Conservation (phyloP, 2,329 filamentous ascomycete species). For the Penicillium expansum region DNA sequence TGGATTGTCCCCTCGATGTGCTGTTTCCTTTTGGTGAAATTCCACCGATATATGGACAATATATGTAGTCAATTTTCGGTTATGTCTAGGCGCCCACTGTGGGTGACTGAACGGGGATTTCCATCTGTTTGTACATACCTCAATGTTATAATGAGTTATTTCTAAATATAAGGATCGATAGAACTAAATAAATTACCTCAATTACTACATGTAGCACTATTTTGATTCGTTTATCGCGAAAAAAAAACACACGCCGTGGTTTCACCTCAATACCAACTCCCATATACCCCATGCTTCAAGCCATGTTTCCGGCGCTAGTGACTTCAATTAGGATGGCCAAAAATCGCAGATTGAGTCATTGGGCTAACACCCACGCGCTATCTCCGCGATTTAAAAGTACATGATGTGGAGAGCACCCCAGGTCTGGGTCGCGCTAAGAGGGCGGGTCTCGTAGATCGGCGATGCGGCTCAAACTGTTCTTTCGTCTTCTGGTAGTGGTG, state of each 20-base stretch:
- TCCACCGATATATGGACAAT: not conserved
- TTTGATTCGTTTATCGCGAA: not conserved
- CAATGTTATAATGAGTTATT: not conserved
- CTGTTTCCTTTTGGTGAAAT: slow-evolving; percentile 14
- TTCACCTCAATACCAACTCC: no score
- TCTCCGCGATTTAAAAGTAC: not conserved
- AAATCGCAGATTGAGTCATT: not conserved
- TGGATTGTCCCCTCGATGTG: slow-evolving; percentile 12
- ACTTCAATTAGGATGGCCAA: not conserved
- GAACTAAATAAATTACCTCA: no score
- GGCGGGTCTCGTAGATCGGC: slow-evolving; percentile 48
- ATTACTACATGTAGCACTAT: no score
- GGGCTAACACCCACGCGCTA: no score
- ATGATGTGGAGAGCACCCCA: slow-evolving; percentile 11
- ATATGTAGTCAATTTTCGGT: not conserved
- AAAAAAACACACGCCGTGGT: no score
- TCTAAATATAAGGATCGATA: no score
- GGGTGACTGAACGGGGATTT: not conserved
- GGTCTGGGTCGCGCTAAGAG: slow-evolving; percentile 43
- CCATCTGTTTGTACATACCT: not conserved
- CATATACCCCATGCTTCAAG: no score
- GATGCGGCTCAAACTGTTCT: slow-evolving; percentile 46
- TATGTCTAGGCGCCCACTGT: not conserved
- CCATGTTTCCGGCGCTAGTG: not conserved
- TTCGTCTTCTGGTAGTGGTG: not conserved